These are phyloP conservation scores for Rugonectria rugulosa DNA, from an alignment of 2,329 filamentous ascomycete species.

Conservation along the genomic window DNA sequence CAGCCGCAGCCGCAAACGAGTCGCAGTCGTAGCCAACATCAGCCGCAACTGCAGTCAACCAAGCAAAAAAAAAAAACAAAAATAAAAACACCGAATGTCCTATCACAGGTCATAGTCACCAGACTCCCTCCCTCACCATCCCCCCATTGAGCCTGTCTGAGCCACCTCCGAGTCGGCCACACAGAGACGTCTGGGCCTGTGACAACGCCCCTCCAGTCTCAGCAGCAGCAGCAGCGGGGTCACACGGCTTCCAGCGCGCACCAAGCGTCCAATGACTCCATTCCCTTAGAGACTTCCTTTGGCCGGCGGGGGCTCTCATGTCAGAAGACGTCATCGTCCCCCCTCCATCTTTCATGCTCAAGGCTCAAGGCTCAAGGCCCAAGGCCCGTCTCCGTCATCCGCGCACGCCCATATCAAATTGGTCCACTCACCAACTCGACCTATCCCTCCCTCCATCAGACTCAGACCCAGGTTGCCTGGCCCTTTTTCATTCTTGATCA, in stretches of 20 bases:
- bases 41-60: no score
- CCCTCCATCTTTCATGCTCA: conserved; percentile 25
- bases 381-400: conserved; percentile 26
- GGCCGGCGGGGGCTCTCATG: conserved; percentile 28
- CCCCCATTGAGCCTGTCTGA: background rate
- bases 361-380: no score
- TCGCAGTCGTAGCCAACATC: background rate
- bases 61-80: background rate
- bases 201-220: background rate
- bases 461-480: background rate
- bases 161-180: background rate
- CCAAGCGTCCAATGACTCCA: background rate
- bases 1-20: no score
- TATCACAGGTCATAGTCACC: conserved; percentile 35
- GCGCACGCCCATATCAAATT: conserved; percentile 13
- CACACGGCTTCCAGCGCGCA: conserved; percentile 26
- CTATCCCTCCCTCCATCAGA: no score
- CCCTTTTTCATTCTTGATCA: conserved; percentile 31
- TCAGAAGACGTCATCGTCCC: conserved; percentile 39
- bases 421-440: no score
- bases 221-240: conserved; percentile 29
- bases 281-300: conserved; percentile 25
- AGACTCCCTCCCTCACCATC: conserved; percentile 15
- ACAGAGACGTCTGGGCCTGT: background rate
- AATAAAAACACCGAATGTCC: background rate